Base-by-base conservation (phyloP, 495 filamentous ascomycete species). In the Apodospora peruviana region DNA sequence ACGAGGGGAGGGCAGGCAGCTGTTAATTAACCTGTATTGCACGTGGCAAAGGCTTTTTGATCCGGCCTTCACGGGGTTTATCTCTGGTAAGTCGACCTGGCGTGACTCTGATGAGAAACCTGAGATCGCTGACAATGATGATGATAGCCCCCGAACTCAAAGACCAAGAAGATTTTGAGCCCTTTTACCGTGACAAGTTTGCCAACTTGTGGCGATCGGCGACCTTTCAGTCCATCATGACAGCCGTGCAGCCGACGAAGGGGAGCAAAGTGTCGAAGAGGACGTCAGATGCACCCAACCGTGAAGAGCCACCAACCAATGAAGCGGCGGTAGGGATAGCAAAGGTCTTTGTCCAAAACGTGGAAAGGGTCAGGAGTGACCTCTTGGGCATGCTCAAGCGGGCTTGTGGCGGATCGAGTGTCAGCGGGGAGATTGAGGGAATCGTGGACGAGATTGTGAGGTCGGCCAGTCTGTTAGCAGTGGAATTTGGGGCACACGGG, bases 151-250 rank as follows among this genome's bases (percentile, higher is more conserved):
- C 11, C 39, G 0, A 16, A 2, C 16, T 22, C 29, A 17, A 2
- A 9, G n/a, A 19, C 9, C 36, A 50, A 11, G 25, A 50, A 17
- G 11, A 5, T 29, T 50, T 49, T 11, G 34, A 43, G 20, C 34
- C 57, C 34, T 62, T 60, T 42, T 27, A 43, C 16, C 43, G 24
- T 2, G 51, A 59, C 27, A 43, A 25, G 18, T 34, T 50, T 18
- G 60, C 60, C 19, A 65, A 65, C 43, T 58, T 51, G 22, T 65
- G 57, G 57, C 52, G 62, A 8, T 56, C 62, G 12, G 48, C 60
- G 20, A 59, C 60, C 1, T 63, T 66, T 39, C 58, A 62, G 35
- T 52, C 53, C 38, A 48, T 63, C 36, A 21, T 50, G 22, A 44
- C 45, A 19, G 50, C 52, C 18, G 52, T 60, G 1, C 5, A 21